A percentile compares a stretch with the other conserved stretches of the same genome.
These are phyloP conservation scores for Linum tenue DNA, from an alignment of 345 rosid species.

Conservation along the genomic window DNA sequence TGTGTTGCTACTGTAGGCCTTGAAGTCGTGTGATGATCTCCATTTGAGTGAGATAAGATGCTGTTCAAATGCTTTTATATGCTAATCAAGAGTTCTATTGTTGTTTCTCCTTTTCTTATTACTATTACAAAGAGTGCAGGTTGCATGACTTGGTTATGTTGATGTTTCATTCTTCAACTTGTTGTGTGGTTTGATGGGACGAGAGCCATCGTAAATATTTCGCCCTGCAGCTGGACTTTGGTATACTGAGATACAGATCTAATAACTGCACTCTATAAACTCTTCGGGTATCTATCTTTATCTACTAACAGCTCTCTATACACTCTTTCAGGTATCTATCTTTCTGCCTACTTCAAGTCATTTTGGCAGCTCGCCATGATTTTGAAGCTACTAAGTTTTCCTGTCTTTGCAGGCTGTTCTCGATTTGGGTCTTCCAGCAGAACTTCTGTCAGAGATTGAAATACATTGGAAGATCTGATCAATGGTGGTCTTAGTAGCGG, in stretches of 20 bases:
- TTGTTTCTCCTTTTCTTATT: slow-evolving; percentile 4
- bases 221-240: slow-evolving; percentile 91
- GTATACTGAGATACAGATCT: slow-evolving; percentile 86
- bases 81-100: slow-evolving; percentile 77
- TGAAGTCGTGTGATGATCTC: slow-evolving; percentile 82
- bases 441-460: slow-evolving; percentile 64
- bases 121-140: background rate
- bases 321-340: slow-evolving; percentile 57
- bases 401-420: slow-evolving; percentile 63
- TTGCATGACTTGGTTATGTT: slow-evolving; percentile 6
- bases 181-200: slow-evolving; percentile 82
- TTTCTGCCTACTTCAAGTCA: slow-evolving; percentile 4
- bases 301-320: slow-evolving; percentile 59
- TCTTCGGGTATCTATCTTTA: slow-evolving; percentile 69
- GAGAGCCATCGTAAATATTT: slow-evolving; percentile 64
- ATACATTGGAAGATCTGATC: slow-evolving; percentile 68
- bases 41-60: slow-evolving; percentile 83
- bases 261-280: slow-evolving; percentile 59
- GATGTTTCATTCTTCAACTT: slow-evolving; percentile 11
- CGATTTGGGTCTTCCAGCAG: slow-evolving; percentile 72
- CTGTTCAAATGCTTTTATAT: slow-evolving; percentile 70
- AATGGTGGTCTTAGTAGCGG: slow-evolving; percentile 59
- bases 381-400: background rate
- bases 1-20: slow-evolving; percentile 36
- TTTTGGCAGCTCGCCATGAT: slow-evolving; percentile 12